A percentile compares a stretch with the other conserved stretches of the same genome.
Conservation (phyloP, 1,284 basidiomycete genomes). For the Agaricales sp. region DNA sequence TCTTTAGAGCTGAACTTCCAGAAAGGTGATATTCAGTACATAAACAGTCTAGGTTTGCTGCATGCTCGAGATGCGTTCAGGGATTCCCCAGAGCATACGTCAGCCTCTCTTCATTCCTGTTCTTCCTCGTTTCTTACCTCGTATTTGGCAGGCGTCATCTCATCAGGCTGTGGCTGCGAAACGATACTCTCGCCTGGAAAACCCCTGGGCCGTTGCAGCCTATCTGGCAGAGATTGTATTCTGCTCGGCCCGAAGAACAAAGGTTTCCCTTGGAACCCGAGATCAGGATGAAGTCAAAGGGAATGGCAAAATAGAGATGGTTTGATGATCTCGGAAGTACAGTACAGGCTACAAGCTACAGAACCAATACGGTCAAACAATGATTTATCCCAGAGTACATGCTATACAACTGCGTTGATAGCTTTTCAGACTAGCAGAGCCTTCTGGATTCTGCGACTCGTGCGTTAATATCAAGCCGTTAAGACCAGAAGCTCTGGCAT, state of each 20-base stretch:
- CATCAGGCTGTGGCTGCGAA: conserved; percentile 15
- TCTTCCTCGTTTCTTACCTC: conserved; percentile 2
- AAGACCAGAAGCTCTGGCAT: too few relatives aligned
- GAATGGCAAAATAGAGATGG: not conserved
- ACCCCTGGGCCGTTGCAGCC: conserved; percentile 20
- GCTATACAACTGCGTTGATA: too few relatives aligned
- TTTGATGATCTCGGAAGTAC: too few relatives aligned
- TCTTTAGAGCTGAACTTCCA: conserved; percentile 34
- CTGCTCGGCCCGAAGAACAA: conserved; percentile 21
- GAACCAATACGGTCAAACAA: too few relatives aligned
- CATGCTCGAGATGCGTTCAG: conserved; percentile 35
- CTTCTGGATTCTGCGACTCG: too few relatives aligned
- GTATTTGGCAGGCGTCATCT: conserved; percentile 13
- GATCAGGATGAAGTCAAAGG: not conserved
- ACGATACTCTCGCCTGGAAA: conserved; percentile 23
- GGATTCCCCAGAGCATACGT: conserved; percentile 29
- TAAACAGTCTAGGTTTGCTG: conserved; percentile 33
- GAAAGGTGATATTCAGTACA: conserved; percentile 40
- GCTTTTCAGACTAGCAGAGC: too few relatives aligned
- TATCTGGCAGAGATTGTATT: conserved; percentile 18
- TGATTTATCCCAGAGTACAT: too few relatives aligned
- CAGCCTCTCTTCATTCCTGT: conserved; percentile 5
- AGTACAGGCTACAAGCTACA: too few relatives aligned
- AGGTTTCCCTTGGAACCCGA: conserved; percentile 20
- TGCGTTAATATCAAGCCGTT: too few relatives aligned